Percentiles rank a stretch among this genome's conserved stretches.
phyloP scores from a whole-genome alignment of 139 green algal species.

The Pycnococcus provasolii region DNA sequence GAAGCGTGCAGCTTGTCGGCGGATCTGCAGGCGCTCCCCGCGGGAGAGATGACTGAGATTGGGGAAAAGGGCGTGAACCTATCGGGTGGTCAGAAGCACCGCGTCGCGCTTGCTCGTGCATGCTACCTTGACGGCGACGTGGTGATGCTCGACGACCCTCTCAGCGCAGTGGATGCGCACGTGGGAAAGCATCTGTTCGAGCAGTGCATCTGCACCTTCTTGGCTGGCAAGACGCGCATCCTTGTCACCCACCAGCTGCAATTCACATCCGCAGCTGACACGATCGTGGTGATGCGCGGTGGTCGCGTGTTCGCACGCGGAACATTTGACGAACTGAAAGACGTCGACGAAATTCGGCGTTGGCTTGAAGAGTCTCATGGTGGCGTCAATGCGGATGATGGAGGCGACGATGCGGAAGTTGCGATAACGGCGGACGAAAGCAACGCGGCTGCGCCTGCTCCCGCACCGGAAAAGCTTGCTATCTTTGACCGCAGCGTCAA shows the following conservation, averaged over 20 bases:
- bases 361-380: constrained; percentile 25
- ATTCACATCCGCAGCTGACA: constrained; percentile 62
- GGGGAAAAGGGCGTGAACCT: constrained; percentile 33
- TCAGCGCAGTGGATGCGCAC: constrained; percentile 79
- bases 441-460: constrained; percentile 23
- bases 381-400: constrained; percentile 48
- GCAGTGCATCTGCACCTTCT: constrained; percentile 28
- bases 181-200: constrained; percentile 76
- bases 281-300: constrained; percentile 66
- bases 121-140: constrained; percentile 76
- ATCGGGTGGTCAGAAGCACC: constrained; percentile 37
- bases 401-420: constrained; percentile 32
- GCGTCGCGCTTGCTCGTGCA: constrained; percentile 54
- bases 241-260: constrained; percentile 80
- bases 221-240: constrained; percentile 51
- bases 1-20: constrained; percentile 25
- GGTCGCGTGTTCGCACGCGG: constrained; percentile 42
- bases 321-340: constrained; percentile 61
- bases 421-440: constrained; percentile 35
- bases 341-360: constrained; percentile 35
- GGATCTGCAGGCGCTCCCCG: constrained; percentile 31
- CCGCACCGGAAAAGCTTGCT: constrained; percentile 4
- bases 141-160: constrained; percentile 85
- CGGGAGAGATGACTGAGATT: constrained; percentile 46
- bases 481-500: no score